Evolutionary conservation across 306 rosid species (phyloP).

Genomic region (Vigna nakashimae): DNA sequence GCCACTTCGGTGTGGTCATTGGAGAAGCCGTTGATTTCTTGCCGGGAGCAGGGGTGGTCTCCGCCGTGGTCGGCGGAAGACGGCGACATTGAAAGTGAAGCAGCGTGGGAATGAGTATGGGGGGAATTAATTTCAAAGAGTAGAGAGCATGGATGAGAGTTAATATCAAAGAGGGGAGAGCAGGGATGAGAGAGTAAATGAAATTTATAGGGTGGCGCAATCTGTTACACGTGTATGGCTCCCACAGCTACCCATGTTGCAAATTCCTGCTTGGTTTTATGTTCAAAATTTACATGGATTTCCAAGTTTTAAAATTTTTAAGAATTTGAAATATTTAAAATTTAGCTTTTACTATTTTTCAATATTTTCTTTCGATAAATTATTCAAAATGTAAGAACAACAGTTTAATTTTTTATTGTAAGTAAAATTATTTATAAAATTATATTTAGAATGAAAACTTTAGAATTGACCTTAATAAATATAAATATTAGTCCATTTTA

Average conservation of each 20-base stretch:
- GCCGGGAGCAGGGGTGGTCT: neutral
- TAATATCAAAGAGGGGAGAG: conserved; percentile 28
- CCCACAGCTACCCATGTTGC: neutral
- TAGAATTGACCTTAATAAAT: too few relatives aligned
- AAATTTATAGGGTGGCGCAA: neutral
- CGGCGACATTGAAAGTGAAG: conserved; percentile 53
- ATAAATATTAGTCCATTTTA: too few relatives aligned
- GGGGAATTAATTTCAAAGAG: conserved; percentile 42
- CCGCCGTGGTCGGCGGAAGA: conserved; percentile 47
- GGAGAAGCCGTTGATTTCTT: conserved; percentile 38
- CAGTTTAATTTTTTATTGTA: too few relatives aligned
- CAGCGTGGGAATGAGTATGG: neutral
- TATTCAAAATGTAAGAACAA: too few relatives aligned
- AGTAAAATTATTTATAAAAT: too few relatives aligned
- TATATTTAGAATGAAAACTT: too few relatives aligned
- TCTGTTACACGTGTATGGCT: conserved; percentile 26
- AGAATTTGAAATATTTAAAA: too few relatives aligned
- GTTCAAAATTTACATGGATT: too few relatives aligned
- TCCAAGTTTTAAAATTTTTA: too few relatives aligned
- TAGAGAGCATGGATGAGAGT: neutral
- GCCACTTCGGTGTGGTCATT: conserved; percentile 38
- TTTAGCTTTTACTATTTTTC: too few relatives aligned
- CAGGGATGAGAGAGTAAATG: neutral
- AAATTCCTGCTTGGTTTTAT: too few relatives aligned
- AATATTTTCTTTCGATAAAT: too few relatives aligned